Evolutionary conservation across 1,284 basidiomycete species (phyloP).

Genomic region (Lentinula novae-zelandiae): DNA sequence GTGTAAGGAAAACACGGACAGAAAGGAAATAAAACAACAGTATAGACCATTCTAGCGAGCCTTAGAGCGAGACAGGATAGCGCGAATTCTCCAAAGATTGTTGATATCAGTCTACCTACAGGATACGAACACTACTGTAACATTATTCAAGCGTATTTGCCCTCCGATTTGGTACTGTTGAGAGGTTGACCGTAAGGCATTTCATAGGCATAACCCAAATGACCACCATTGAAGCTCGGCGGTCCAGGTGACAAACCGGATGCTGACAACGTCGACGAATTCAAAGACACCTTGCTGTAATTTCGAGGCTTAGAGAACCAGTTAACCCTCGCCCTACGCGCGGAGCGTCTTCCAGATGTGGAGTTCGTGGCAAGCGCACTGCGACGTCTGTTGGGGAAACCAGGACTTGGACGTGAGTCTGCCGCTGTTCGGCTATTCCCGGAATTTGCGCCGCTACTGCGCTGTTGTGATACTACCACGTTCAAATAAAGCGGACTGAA

Average conservation of each 20-base stretch:
- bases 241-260: slow-evolving; percentile 7
- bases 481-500: slow-evolving; percentile 5
- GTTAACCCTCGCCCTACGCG: background rate
- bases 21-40: too few relatives aligned
- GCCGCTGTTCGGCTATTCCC: background rate
- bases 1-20: too few relatives aligned
- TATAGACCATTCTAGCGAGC: too few relatives aligned
- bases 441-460: background rate
- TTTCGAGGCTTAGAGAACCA: slow-evolving; percentile 1
- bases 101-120: background rate
- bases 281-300: background rate
- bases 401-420: background rate
- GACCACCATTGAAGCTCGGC: slow-evolving; percentile 9
- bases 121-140: background rate
- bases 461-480: background rate
- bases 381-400: background rate
- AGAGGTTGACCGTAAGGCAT: slow-evolving; percentile 2
- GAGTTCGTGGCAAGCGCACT: background rate
- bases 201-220: slow-evolving; percentile 7
- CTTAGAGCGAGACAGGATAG: too few relatives aligned
- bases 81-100: background rate
- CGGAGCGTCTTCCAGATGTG: background rate
- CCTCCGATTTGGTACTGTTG: background rate
- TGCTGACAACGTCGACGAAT: background rate
- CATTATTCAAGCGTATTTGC: background rate